These are phyloP conservation scores for Brassica nigra DNA, from an alignment of 345 rosid genomes.

Conservation along the genomic window DNA sequence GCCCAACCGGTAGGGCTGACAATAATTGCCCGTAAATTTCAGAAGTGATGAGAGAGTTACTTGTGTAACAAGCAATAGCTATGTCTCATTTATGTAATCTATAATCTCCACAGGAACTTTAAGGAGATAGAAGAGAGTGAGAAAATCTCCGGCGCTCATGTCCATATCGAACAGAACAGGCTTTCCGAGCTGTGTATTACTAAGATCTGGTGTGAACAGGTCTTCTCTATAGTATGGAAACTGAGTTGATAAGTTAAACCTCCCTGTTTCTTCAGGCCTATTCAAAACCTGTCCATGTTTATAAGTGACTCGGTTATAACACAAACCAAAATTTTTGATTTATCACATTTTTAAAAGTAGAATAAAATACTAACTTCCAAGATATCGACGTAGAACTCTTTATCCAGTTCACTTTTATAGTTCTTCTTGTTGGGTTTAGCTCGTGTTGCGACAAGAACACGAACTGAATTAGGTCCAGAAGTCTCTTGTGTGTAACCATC, in stretches of 20 bases:
- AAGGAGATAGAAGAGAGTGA: conserved; percentile 78
- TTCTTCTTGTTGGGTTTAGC: conserved; percentile 65
- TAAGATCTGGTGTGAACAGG: conserved; percentile 55
- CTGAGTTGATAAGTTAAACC: conserved; percentile 67
- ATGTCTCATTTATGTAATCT: conserved; percentile 20
- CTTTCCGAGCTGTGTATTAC: conserved; percentile 57
- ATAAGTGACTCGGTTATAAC: neutral
- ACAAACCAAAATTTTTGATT: neutral
- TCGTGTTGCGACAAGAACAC: conserved; percentile 71
- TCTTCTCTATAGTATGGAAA: conserved; percentile 75
- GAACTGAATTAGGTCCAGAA: conserved; percentile 58
- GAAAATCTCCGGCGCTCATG: conserved; percentile 93
- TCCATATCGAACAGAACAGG: conserved; percentile 91
- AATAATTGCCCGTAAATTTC: conserved; percentile 62
- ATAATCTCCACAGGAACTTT: conserved; percentile 74
- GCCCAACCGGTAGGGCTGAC: conserved; percentile 96
- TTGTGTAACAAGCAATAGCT: conserved; percentile 4
- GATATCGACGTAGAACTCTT: conserved; percentile 70
- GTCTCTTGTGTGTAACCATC: conserved; percentile 82
- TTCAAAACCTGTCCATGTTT: conserved; percentile 60
- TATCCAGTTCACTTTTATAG: conserved; percentile 50
- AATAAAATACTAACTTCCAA: conserved; percentile 62
- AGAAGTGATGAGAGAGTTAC: neutral
- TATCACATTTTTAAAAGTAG: neutral
- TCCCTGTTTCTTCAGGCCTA: conserved; percentile 58